Conservation (phyloP, 495 filamentous ascomycete genomes). For the Hypoxylon cercidicola region DNA sequence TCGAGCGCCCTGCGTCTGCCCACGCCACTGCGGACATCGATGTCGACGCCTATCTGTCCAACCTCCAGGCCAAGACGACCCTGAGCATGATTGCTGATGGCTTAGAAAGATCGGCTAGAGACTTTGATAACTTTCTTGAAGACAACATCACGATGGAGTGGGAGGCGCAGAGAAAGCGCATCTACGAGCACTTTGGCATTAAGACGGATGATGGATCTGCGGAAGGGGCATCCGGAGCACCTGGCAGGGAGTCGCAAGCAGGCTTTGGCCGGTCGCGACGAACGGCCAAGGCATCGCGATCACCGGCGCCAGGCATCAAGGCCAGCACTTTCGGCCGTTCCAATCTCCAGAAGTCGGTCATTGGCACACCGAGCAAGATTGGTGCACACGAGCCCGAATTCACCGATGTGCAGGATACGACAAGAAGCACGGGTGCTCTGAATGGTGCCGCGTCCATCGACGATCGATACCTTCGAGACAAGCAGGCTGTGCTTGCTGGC, state of each 20-base stretch:
- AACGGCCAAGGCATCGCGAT: conserved; percentile 51
- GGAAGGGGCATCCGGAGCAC: conserved; percentile 58
- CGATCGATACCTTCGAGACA: conserved; percentile 78
- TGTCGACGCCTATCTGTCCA: conserved; percentile 82
- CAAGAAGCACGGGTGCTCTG: conserved; percentile 51
- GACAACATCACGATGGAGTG: conserved; percentile 95
- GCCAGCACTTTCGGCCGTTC: conserved; percentile 78
- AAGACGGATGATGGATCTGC: conserved; percentile 64
- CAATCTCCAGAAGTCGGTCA: conserved; percentile 78
- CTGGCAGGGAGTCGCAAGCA: conserved; percentile 64
- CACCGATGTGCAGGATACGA: conserved; percentile 71
- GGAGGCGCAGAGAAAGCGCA: conserved; percentile 89
- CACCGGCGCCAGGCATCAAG: conserved; percentile 52
- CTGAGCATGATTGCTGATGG: conserved; percentile 91
- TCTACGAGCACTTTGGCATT: conserved; percentile 96
- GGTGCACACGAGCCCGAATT: conserved; percentile 67
- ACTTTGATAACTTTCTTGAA: conserved; percentile 93
- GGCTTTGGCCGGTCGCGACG: conserved; percentile 66
- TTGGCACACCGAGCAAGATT: conserved; percentile 76
- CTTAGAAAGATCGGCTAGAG: conserved; percentile 81
- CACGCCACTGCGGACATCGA: conserved; percentile 68
- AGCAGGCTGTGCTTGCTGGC: conserved; percentile 79
- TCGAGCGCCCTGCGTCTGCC: conserved; percentile 46
- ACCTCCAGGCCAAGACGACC: conserved; percentile 88
- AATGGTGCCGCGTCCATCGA: conserved; percentile 61